These are phyloP conservation scores for Antarctomyces pellizariae DNA, from an alignment of 495 filamentous ascomycete species.

Conservation along the genomic window DNA sequence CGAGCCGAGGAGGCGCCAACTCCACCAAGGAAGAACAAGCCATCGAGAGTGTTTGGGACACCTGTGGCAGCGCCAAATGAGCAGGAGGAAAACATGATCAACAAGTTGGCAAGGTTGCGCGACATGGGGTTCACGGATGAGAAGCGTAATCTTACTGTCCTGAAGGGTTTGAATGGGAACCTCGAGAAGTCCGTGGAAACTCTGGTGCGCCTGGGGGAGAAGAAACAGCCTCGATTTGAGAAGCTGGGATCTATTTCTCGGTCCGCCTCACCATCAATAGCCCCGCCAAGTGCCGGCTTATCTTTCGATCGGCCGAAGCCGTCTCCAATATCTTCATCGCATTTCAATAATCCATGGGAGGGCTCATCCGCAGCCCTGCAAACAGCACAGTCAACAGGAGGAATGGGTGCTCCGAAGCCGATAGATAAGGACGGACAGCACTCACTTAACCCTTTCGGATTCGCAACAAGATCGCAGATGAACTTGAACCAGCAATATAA, in stretches of 20 bases:
- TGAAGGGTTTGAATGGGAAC: conserved; percentile 63
- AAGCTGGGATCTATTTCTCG: conserved; percentile 13
- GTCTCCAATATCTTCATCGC: conserved; percentile 15
- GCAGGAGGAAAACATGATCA: conserved; percentile 24
- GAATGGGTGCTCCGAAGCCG: conserved; percentile 20
- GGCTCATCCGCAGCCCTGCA: conserved; percentile 21
- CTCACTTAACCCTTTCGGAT: conserved; percentile 23
- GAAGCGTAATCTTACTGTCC: conserved; percentile 49
- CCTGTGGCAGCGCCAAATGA: conserved; percentile 4
- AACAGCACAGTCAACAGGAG: conserved; percentile 33
- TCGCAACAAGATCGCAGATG: conserved; percentile 16
- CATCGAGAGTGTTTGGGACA: conserved; percentile 9
- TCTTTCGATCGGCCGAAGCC: conserved; percentile 13
- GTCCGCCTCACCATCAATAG: conserved; percentile 19
- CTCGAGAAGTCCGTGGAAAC: conserved; percentile 68
- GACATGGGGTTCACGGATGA: conserved; percentile 91
- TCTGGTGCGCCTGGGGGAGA: conserved; percentile 54
- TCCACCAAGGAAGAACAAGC: conserved; percentile 14
- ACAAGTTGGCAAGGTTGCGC: conserved; percentile 51
- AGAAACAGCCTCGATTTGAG: conserved; percentile 16
- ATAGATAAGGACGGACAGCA: conserved; percentile 16
- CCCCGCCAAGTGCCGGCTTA: conserved; percentile 15
- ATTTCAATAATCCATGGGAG: conserved; percentile 51
- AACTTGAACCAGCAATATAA: conserved; percentile 21
- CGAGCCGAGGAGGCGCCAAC: conserved; percentile 12